These are phyloP conservation scores for Geotrichum cucujoidarum DNA, from an alignment of 1,139 yeast species.

Conservation along the genomic window DNA sequence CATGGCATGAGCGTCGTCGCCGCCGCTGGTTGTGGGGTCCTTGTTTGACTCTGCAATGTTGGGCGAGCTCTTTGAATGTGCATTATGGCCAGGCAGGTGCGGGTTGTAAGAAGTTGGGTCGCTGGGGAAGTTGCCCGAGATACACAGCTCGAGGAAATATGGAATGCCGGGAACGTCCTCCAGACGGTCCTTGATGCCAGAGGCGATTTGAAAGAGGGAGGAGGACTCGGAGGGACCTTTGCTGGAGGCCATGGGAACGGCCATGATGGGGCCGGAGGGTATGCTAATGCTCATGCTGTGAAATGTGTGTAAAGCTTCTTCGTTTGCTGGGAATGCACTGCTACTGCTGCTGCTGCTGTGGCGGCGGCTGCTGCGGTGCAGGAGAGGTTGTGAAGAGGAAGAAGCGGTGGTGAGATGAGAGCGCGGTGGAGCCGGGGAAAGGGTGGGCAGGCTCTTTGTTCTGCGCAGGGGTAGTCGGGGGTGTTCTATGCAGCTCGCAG, in stretches of 20 bases:
- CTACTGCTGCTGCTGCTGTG: not conserved
- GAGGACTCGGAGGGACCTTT: conserved; percentile 18
- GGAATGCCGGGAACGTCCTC: conserved; percentile 64
- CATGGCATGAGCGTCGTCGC: conserved; percentile 1
- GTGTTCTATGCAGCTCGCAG: not conserved
- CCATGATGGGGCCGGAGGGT: conserved; percentile 1
- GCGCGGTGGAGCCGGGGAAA: not conserved
- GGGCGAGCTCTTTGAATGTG: not conserved
- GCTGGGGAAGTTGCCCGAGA: conserved; percentile 21
- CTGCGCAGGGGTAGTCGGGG: not conserved
- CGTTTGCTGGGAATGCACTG: not conserved
- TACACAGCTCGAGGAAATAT: conserved; percentile 54
- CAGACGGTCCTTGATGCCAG: conserved; percentile 52
- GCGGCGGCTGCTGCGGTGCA: not conserved
- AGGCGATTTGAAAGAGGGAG: conserved; percentile 72
- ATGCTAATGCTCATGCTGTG: not conserved
- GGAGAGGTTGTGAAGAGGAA: conserved; percentile 4
- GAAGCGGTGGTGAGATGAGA: not conserved
- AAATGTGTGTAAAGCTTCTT: not conserved
- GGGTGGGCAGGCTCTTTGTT: not conserved
- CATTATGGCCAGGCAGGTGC: not conserved
- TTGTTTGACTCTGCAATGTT: conserved; percentile 2
- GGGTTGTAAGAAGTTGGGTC: conserved; percentile 10
- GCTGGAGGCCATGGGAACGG: conserved; percentile 3
- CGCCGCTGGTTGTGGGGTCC: conserved; percentile 16